phyloP scores from a whole-genome alignment of 345 rosid species.

The Aurinia saxatilis region DNA sequence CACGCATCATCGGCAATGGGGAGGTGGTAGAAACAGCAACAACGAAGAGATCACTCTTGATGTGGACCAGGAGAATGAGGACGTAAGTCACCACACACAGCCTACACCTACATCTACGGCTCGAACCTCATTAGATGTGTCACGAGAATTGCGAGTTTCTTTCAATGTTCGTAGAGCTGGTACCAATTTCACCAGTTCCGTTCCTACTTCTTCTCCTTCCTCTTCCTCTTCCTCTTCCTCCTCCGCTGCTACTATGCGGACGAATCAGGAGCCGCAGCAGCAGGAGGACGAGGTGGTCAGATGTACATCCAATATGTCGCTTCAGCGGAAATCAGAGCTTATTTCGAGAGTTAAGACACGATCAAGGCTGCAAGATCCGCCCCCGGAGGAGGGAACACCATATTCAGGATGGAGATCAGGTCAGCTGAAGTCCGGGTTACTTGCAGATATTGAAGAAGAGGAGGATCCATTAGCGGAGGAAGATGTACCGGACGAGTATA shows the following conservation, averaged over 20 bases:
- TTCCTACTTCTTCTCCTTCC: conserved; percentile 14
- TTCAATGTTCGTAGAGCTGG: conserved; percentile 29
- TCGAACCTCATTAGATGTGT: conserved; percentile 24
- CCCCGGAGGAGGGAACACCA: conserved; percentile 37
- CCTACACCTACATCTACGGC: conserved; percentile 20
- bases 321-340: conserved; percentile 35
- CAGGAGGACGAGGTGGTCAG: conserved; percentile 34
- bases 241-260: conserved; percentile 1
- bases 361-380: conserved; percentile 76
- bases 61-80: conserved; percentile 65
- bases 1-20: conserved; percentile 13
- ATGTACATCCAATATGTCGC: conserved; percentile 47
- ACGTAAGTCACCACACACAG: conserved; percentile 7
- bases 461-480: conserved; percentile 61
- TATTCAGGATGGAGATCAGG: conserved; percentile 46
- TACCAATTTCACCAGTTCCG: neutral
- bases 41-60: conserved; percentile 57
- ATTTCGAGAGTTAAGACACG: conserved; percentile 46
- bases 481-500: conserved; percentile 71
- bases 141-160: conserved; percentile 46
- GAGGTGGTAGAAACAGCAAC: conserved; percentile 22
- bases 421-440: conserved; percentile 42
- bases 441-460: conserved; percentile 44
- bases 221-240: conserved; percentile 18
- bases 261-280: conserved; percentile 8